These are phyloP conservation scores for Ramaria rubella DNA, from an alignment of 768 basidiomycete genomes.

Conservation along the genomic window DNA sequence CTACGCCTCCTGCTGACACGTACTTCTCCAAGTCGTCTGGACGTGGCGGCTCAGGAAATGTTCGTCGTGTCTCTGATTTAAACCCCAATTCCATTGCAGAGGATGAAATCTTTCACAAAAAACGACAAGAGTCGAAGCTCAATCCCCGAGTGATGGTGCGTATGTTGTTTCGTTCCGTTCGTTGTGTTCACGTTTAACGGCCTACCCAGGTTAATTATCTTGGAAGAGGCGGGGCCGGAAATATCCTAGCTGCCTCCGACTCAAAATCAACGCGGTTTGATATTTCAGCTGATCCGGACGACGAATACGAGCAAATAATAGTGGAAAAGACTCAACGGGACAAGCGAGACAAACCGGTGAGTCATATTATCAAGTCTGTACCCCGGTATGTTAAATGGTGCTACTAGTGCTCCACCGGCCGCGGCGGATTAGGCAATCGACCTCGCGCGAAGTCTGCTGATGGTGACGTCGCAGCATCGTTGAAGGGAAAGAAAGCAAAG, in stretches of 20 bases:
- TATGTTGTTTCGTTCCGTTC: neutral
- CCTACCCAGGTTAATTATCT: neutral
- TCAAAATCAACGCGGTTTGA: neutral
- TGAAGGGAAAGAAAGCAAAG: no score
- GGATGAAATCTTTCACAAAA: conserved; percentile 1
- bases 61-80: neutral
- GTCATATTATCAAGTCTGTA: neutral
- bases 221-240: conserved; percentile 3
- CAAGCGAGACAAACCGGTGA: neutral
- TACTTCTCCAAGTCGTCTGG: neutral
- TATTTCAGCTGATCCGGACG: conserved; percentile 4
- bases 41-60: conserved; percentile 4
- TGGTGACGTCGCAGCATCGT: no score
- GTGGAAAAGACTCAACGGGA: neutral
- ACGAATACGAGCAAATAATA: conserved; percentile 4
- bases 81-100: neutral
- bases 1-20: neutral
- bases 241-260: neutral
- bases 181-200: neutral
- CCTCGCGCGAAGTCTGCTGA: no score
- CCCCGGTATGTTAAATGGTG: neutral
- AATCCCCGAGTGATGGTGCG: conserved; percentile 7
- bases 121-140: neutral
- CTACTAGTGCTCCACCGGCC: no score
- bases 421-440: no score